Evolutionary conservation across 2,329 filamentous ascomycete genomes (phyloP), one percentile per base, ranked within the genome.

Genomic region (Trichoderma sp.): DNA sequence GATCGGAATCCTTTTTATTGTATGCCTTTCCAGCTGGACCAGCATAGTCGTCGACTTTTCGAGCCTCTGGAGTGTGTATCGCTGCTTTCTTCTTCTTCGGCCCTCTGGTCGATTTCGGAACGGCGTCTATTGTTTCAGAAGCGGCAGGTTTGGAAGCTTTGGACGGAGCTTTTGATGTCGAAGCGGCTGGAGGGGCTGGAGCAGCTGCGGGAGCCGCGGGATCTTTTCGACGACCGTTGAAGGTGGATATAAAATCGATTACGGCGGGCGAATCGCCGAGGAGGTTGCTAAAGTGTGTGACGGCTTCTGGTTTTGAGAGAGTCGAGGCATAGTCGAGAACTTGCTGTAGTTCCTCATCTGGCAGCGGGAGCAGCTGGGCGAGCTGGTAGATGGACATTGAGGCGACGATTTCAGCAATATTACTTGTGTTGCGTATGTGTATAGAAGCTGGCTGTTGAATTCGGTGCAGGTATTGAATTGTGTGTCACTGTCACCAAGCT

Each of bases 221-320:
- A 24, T 87, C 86, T 78, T 87, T 84, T 68, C 91, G 85, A 21
- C 87, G 90, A 3, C 92, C 90, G 82, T 98, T 98, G 83, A 96
- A 96, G 21, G 92, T 92, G 1, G 94, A 91, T 78, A 95, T 92
- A 82, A 95, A 97, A 80, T 95, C 93, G 77, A 95, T 86, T 56
- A 87, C 89, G 79, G 93, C 91, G 1, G 95, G 91, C 7, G 94
- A 95, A 83, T 97, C 95, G 67, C 96, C 97, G 0, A 99, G 89
- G 71, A 99, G 87, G 81, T 97, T 95, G 83, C 92, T 93, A 77
- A 99, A 93, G 83, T 98, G 95, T 59, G 95, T 92, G 68, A 91
- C 95, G 16, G 94, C 94, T 78, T 93, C 93, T 69, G 91, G 85
- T 81, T 93, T 95, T 24, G 95, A 91, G 9, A 98, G 88, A 0